A percentile compares a stretch with the other conserved stretches of the same genome.
Conservation (phyloP, 1,139 yeast species). For the Blastobotrys raffinosifermentans region DNA sequence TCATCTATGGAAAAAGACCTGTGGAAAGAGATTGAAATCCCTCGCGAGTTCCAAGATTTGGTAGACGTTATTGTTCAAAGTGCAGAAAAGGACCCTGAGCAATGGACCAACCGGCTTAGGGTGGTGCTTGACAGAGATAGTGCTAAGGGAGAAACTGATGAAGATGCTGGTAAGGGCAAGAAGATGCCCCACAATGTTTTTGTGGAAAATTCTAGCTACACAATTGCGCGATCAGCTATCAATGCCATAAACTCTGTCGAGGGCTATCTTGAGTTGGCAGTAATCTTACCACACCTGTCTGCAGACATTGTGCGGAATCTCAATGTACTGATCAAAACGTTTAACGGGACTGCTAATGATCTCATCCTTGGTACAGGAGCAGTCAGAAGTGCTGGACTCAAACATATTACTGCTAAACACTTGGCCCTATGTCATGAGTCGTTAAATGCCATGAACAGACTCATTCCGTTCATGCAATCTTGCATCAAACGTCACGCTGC, state of each 20-base stretch:
- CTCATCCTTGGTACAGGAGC: slow-evolving; percentile 76
- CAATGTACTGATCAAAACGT: slow-evolving; percentile 46
- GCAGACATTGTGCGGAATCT: slow-evolving; percentile 36
- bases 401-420: slow-evolving; percentile 71
- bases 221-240: slow-evolving; percentile 33
- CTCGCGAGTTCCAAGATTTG: slow-evolving; percentile 43
- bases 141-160: slow-evolving; percentile 3
- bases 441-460: slow-evolving; percentile 38
- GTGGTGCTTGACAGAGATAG: slow-evolving; percentile 8
- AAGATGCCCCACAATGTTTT: slow-evolving; percentile 27
- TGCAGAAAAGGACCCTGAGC: slow-evolving; percentile 43
- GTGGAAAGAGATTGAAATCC: slow-evolving; percentile 69
- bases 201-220: slow-evolving; percentile 35
- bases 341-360: slow-evolving; percentile 53
- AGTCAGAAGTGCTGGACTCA: slow-evolving; percentile 65
- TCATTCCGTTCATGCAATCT: slow-evolving; percentile 35
- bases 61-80: slow-evolving; percentile 54
- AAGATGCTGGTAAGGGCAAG: slow-evolving; percentile 4
- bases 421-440: slow-evolving; percentile 64
- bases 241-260: slow-evolving; percentile 38
- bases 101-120: slow-evolving; percentile 39
- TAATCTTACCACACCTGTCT: slow-evolving; percentile 46
- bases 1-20: slow-evolving; percentile 57
- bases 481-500: slow-evolving; percentile 26
- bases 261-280: slow-evolving; percentile 46